Evolutionary conservation across 202 grass and related monocot species (phyloP).

Genomic region (Panicum virgatum): DNA sequence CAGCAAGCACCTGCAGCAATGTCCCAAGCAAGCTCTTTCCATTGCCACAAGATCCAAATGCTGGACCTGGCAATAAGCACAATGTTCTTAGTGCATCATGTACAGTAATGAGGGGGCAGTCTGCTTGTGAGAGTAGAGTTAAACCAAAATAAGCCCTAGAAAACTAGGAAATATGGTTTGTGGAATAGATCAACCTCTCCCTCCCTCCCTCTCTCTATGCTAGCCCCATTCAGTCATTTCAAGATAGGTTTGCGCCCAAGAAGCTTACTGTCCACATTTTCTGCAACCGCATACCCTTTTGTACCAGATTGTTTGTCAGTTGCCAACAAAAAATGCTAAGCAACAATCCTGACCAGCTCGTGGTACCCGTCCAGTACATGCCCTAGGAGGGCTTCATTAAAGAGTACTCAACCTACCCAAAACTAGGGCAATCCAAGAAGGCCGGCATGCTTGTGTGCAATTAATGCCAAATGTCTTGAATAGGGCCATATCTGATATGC

Average conservation of each 20-base stretch:
- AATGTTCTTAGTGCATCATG: not conserved
- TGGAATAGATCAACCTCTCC: not conserved
- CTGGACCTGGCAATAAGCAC: not conserved
- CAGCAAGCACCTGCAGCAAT: not conserved
- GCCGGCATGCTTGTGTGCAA: constrained; percentile 20
- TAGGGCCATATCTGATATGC: not conserved
- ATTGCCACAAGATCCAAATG: not conserved
- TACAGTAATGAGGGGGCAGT: not conserved
- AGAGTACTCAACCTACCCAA: constrained; percentile 1
- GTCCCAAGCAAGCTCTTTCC: not conserved
- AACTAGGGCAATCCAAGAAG: constrained; percentile 15
- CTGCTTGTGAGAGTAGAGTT: too few species aligned
- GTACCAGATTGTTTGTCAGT: constrained; percentile 8
- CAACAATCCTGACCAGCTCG: constrained; percentile 17
- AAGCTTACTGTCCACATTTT: not conserved
- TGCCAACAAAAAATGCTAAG: constrained; percentile 10
- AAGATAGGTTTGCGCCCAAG: too few species aligned
- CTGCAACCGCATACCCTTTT: not conserved
- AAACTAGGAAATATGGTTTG: not conserved
- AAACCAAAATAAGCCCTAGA: too few species aligned
- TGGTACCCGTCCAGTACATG: constrained; percentile 8
- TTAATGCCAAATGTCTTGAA: not conserved
- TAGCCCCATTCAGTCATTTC: too few species aligned
- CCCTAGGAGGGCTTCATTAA: not conserved
- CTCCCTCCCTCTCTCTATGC: too few species aligned